Conservation (phyloP, 73 alveolate species). For the Paramecium octaurelia region DNA sequence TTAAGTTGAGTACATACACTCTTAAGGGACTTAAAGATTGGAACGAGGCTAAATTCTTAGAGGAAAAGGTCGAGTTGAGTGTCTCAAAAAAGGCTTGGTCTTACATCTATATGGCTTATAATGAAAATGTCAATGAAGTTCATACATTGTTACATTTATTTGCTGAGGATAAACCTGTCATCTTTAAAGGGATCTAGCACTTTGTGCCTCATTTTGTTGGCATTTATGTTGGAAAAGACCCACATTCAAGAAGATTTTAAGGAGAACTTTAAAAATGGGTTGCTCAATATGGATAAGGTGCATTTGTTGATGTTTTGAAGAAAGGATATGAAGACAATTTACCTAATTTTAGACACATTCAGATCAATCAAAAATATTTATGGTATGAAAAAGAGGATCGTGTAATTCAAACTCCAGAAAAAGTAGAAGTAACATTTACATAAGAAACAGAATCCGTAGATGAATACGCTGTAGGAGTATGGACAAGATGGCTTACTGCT, state of each 20-base stretch:
- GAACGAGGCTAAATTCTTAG: constrained; percentile 44
- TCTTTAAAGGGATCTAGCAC: constrained; percentile 4
- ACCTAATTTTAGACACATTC: neutral
- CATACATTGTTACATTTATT: constrained; percentile 16
- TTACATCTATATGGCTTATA: constrained; percentile 34
- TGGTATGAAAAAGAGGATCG: neutral
- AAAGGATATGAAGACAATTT: constrained; percentile 15
- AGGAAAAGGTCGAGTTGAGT: constrained; percentile 4
- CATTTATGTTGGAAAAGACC: constrained; percentile 45
- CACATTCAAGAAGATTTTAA: neutral
- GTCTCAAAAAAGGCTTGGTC: constrained; percentile 43
- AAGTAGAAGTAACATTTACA: neutral
- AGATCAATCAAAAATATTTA: neutral
- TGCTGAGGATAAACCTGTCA: constrained; percentile 24
- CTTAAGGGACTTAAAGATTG: constrained; percentile 9
- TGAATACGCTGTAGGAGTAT: constrained; percentile 33
- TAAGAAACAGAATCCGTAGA: constrained; percentile 39
- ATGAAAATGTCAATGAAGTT: neutral
- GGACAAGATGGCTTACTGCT: constrained; percentile 42
- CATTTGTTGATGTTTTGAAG: neutral
- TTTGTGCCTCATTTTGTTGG: constrained; percentile 44
- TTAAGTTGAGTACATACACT: neutral
- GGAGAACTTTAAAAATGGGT: constrained; percentile 29
- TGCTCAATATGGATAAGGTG: constrained; percentile 35
- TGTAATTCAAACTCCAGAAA: neutral